phyloP scores from a whole-genome alignment of 768 basidiomycete genomes.

The Tulasnella sp. region DNA sequence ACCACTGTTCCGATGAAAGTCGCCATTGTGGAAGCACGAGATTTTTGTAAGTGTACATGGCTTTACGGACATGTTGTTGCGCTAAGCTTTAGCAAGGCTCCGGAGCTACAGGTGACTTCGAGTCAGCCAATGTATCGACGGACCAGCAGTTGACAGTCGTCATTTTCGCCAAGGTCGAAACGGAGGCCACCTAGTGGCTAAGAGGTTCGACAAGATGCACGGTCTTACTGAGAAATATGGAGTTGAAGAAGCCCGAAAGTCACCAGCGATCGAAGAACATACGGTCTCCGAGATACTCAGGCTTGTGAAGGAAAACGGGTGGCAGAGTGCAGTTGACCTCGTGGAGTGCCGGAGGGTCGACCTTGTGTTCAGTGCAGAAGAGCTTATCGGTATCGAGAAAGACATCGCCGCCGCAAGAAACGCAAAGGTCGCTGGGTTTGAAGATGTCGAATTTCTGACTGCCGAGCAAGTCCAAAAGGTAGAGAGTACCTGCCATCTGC shows the following conservation, averaged over 20 bases:
- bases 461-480: conserved; percentile 40
- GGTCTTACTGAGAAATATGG: conserved; percentile 33
- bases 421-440: conserved; percentile 38
- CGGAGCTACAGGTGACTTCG: conserved; percentile 55
- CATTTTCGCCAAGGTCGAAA: conserved; percentile 48
- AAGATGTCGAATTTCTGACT: conserved; percentile 35
- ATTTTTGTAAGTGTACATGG: conserved; percentile 54
- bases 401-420: conserved; percentile 44
- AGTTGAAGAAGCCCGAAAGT: conserved; percentile 41
- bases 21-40: conserved; percentile 70
- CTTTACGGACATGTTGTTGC: conserved; percentile 19
- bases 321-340: conserved; percentile 46
- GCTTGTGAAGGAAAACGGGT: conserved; percentile 35
- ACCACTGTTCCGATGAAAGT: conserved; percentile 32
- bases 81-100: conserved; percentile 37
- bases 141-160: background rate
- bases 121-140: background rate
- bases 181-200: conserved; percentile 60
- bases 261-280: conserved; percentile 45
- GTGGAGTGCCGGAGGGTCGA: conserved; percentile 43
- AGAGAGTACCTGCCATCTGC: conserved; percentile 9
- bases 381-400: conserved; percentile 27
- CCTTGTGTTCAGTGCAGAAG: conserved; percentile 38
- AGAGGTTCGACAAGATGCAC: conserved; percentile 36
- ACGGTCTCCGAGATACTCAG: conserved; percentile 38